Evolutionary conservation across 2,329 filamentous ascomycete genomes (phyloP), one percentile per base, ranked within the genome.

Genomic region (Ascochyta pisi): DNA sequence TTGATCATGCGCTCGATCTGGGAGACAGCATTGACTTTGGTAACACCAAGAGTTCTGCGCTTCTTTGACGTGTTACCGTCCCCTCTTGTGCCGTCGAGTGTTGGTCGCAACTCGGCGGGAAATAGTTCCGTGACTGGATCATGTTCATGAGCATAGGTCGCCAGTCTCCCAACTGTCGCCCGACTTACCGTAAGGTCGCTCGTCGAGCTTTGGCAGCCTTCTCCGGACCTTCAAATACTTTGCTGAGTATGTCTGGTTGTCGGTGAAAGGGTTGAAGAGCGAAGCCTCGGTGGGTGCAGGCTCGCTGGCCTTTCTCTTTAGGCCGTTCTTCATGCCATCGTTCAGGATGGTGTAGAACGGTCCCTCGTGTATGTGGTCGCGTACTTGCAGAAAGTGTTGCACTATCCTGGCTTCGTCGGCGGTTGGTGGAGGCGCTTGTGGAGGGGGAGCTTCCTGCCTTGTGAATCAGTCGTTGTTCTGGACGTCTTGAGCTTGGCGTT

Each of bases 181-280:
- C 41, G 19, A 77, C 81, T 72, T 68, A 85, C 84, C 77, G 66
- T 86, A 86, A 19, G 83, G 78, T 39, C 83, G 74, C 22, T 79
- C 81, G 43, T 79, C 77, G 19, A 88, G 73, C 58, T 81, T 81
- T 0, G 86, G 86, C 9, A 87, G 66, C 19, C 77, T 80, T 56
- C 83, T 76, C 62, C 81, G 80, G 64, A 84, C 83, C 61, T 83
- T 84, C 51, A 81, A 76, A 69, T 86, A 87, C 65, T 81, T 83
- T 50, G 83, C 78, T 15, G 82, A 81, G 67, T 86, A 88, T 0
- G 84, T 85, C 35, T 83, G 83, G 73, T 86, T 86, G 51, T 84
- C 83, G 39, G 82, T 79, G 65, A 88, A 88, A 2, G 86, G 83
- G 68, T 88, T 84, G 65, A 86, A 84, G 0, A 76, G 64, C 12